Conservation (phyloP, 73 alveolate species). For the Paramecium biaurelia region DNA sequence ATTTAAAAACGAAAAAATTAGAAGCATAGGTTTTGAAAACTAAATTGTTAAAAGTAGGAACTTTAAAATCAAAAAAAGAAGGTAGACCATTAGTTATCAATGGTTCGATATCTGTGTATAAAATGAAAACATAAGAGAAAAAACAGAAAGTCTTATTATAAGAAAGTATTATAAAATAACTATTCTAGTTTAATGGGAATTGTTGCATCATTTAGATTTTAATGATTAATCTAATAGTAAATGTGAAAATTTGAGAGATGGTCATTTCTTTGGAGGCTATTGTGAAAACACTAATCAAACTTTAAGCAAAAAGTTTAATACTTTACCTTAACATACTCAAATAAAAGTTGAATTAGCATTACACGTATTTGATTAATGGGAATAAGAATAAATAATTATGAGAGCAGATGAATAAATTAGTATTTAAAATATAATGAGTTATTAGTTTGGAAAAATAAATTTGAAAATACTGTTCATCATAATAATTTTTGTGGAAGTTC, state of each 20-base stretch:
- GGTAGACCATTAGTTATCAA: constrained; percentile 22
- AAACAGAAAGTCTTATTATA: constrained; percentile 16
- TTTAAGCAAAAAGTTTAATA: not conserved
- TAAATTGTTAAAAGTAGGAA: constrained; percentile 33
- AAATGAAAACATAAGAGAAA: constrained; percentile 39
- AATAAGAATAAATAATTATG: constrained; percentile 13
- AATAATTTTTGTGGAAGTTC: constrained; percentile 23
- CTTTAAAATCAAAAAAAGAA: not conserved
- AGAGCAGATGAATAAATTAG: not conserved
- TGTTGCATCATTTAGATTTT: constrained; percentile 30
- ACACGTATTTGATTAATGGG: constrained; percentile 54
- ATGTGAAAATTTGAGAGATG: constrained; percentile 33
- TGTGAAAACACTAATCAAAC: not conserved
- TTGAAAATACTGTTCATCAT: not conserved
- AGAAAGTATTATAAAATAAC: not conserved
- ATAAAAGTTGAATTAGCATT: constrained; percentile 29
- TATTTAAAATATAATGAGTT: not conserved
- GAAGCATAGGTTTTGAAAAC: constrained; percentile 35
- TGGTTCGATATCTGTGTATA: constrained; percentile 36
- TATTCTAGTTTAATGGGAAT: constrained; percentile 42
- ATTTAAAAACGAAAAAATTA: not conserved
- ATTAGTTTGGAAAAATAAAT: constrained; percentile 21
- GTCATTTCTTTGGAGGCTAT: not conserved
- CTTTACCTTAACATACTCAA: not conserved
- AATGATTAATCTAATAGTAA: not conserved